Conservation (phyloP, 495 filamentous ascomycete species). For the Neurospora cerealis region DNA sequence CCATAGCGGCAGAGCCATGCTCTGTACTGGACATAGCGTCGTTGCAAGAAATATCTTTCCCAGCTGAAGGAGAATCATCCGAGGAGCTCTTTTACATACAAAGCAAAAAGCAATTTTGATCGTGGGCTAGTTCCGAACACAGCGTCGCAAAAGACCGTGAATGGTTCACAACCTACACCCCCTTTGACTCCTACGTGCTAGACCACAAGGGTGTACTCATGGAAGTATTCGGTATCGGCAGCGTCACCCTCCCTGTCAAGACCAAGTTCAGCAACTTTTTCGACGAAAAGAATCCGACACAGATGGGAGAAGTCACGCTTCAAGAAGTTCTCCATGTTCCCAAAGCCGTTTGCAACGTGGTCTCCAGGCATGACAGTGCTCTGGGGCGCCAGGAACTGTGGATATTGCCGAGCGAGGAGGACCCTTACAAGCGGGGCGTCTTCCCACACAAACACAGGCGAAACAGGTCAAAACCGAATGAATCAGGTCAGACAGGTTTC, state of each 20-base stretch:
- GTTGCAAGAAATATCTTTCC: background rate
- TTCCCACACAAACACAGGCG: background rate
- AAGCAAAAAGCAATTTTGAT: background rate
- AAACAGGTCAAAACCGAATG: background rate
- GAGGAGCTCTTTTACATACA: background rate
- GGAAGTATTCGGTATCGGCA: background rate
- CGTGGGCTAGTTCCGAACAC: background rate
- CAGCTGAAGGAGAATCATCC: background rate
- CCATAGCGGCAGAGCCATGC: background rate
- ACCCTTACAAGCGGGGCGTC: background rate
- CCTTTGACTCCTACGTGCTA: background rate
- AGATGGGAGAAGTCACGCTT: background rate
- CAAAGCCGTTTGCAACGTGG: background rate
- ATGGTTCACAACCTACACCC: background rate
- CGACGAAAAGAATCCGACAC: background rate
- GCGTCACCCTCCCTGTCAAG: background rate
- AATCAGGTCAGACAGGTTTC: background rate
- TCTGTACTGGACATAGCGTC: background rate
- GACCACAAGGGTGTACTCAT: background rate
- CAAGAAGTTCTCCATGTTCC: background rate
- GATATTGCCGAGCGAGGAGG: background rate
- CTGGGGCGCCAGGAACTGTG: background rate
- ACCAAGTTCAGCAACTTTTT: background rate
- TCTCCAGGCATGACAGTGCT: background rate
- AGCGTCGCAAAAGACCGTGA: background rate